phyloP scores from a whole-genome alignment of 2,329 filamentous ascomycete genomes.

The Exserohilum rostratum region DNA sequence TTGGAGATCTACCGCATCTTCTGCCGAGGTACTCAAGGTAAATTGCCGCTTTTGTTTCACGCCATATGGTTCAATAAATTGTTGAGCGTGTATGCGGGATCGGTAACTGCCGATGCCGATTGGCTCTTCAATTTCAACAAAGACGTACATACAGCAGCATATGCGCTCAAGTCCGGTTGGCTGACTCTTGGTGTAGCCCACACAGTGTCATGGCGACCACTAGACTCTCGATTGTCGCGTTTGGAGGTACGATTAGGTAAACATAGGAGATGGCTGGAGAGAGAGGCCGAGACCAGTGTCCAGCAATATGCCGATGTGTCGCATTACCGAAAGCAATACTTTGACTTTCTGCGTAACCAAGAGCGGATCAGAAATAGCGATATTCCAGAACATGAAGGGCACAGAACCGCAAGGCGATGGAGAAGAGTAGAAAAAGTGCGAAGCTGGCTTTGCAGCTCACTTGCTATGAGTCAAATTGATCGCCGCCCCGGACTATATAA shows the following conservation, averaged over 20 bases:
- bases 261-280: constrained; percentile 37
- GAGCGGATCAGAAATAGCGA: constrained; percentile 6
- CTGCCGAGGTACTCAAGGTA: constrained; percentile 31
- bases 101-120: no score
- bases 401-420: constrained; percentile 31
- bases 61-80: neutral
- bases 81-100: no score
- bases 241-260: constrained; percentile 29
- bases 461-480: constrained; percentile 16
- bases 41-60: constrained; percentile 19
- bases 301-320: constrained; percentile 26
- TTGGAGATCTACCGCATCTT: constrained; percentile 38
- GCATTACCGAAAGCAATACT: constrained; percentile 27
- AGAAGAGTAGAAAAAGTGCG: constrained; percentile 34
- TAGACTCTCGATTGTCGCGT: constrained; percentile 39
- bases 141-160: neutral
- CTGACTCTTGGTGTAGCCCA: neutral
- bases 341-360: constrained; percentile 26
- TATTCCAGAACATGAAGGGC: constrained; percentile 18
- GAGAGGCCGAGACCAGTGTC: constrained; percentile 20
- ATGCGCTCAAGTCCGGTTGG: neutral
- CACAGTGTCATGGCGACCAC: constrained; percentile 30
- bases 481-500: constrained; percentile 14
- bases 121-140: neutral
- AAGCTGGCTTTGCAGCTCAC: constrained; percentile 31